These are phyloP conservation scores for Metarhizium sp. DNA, from an alignment of 2,329 filamentous ascomycete species.

Conservation along the genomic window DNA sequence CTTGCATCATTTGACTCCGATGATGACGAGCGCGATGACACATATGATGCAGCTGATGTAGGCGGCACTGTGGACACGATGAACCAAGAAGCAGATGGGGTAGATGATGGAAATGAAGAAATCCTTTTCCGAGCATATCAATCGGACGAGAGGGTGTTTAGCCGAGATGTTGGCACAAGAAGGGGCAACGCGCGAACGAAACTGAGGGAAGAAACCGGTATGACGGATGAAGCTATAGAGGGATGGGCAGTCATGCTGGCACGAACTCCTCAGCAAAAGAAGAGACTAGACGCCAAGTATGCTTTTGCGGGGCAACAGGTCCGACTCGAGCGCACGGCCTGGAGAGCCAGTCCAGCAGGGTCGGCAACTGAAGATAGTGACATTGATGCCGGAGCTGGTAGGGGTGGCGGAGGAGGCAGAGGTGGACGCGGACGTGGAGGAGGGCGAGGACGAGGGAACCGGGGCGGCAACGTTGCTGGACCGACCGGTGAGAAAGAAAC, in stretches of 20 bases:
- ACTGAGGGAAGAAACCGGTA: slow-evolving; percentile 66
- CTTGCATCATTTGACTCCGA: slow-evolving; percentile 85
- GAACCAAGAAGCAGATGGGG: slow-evolving; percentile 42
- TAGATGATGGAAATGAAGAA: slow-evolving; percentile 53
- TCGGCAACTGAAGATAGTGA: slow-evolving; percentile 50
- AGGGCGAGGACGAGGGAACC: slow-evolving; percentile 29
- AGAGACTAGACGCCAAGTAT: slow-evolving; percentile 62
- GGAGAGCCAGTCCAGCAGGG: slow-evolving; percentile 42
- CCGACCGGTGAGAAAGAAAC: slow-evolving; percentile 61
- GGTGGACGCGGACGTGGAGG: slow-evolving; percentile 32
- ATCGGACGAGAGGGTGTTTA: slow-evolving; percentile 55
- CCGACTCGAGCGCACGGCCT: slow-evolving; percentile 57
- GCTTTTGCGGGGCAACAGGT: slow-evolving; percentile 58
- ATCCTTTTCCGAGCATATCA: slow-evolving; percentile 65
- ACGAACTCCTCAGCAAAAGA: slow-evolving; percentile 59
- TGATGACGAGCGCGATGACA: slow-evolving; percentile 94
- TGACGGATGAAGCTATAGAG: slow-evolving; percentile 91
- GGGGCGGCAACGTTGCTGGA: slow-evolving; percentile 54
- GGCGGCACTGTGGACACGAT: slow-evolving; percentile 75
- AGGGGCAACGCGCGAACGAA: slow-evolving; percentile 51
- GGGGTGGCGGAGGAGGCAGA: slow-evolving; percentile 19
- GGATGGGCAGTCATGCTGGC: slow-evolving; percentile 86
- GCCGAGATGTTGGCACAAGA: slow-evolving; percentile 60
- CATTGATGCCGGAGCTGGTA: slow-evolving; percentile 29
- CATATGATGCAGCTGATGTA: slow-evolving; percentile 86